These are phyloP conservation scores for Sherardia arvensis DNA, from an alignment of 257 asterid species.

Conservation along the genomic window DNA sequence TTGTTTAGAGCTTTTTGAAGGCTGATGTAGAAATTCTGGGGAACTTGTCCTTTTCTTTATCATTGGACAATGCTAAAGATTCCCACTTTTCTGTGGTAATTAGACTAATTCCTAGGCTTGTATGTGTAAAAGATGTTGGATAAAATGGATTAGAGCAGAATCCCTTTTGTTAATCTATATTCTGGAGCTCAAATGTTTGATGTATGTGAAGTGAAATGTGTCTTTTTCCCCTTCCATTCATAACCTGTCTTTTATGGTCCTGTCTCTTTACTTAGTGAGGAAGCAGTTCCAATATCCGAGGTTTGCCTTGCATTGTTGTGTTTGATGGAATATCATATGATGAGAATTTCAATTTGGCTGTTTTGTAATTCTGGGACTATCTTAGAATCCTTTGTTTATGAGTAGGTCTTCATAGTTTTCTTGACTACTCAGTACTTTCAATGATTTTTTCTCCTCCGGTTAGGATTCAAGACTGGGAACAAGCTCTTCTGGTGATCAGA, in stretches of 20 bases:
- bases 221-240: background rate
- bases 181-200: background rate
- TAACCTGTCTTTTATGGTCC: background rate
- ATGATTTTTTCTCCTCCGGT: background rate
- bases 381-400: background rate
- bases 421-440: background rate
- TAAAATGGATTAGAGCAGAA: background rate
- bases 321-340: background rate
- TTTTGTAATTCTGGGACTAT: background rate
- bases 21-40: slow-evolving; percentile 29
- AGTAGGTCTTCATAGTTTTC: background rate
- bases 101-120: background rate
- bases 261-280: background rate
- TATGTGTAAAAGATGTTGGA: background rate
- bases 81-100: slow-evolving; percentile 27
- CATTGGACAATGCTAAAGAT: slow-evolving; percentile 50
- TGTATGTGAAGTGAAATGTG: background rate
- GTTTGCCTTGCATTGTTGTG: background rate
- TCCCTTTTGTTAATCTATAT: background rate
- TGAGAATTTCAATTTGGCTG: background rate
- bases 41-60: slow-evolving; percentile 57
- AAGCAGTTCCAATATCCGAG: background rate
- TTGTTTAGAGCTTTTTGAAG: slow-evolving; percentile 18
- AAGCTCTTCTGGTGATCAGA: background rate
- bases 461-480: background rate